Evolutionary conservation across 2,329 filamentous ascomycete genomes (phyloP).

Genomic region (Paracoccidioides lutzii): DNA sequence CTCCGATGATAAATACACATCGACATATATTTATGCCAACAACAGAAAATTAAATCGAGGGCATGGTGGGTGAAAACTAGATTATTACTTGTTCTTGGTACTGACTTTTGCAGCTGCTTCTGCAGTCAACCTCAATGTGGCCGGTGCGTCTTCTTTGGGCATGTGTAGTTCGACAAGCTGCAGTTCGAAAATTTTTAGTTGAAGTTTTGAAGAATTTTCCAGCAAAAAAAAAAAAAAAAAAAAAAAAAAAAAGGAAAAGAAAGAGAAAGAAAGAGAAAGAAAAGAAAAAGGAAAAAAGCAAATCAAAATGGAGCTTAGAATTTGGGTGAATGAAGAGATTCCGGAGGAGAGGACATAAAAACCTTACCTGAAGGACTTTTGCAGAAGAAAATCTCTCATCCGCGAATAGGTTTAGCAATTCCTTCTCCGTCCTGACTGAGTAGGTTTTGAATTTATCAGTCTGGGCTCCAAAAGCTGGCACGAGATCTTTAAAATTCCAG

Average conservation of each 20-base stretch:
- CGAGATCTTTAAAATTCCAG: slow-evolving; percentile 60
- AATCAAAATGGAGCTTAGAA: too few relatives aligned
- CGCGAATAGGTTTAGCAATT: slow-evolving; percentile 50
- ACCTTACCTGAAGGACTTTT: slow-evolving; percentile 26
- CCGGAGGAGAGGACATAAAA: background rate
- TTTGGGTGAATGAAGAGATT: background rate
- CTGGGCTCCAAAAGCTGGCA: slow-evolving; percentile 51
- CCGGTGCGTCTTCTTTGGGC: slow-evolving; percentile 61
- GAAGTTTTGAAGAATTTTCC: background rate
- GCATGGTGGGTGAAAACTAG: background rate
- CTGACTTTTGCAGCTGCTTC: slow-evolving; percentile 56
- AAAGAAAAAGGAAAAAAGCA: too few relatives aligned
- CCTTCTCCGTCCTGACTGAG: slow-evolving; percentile 51
- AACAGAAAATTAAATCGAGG: background rate
- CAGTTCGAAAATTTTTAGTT: too few relatives aligned
- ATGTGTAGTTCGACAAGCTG: slow-evolving; percentile 72
- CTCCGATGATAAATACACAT: too few relatives aligned
- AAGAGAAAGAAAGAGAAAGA: background rate
- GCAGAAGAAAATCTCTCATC: slow-evolving; percentile 49
- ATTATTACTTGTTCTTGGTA: slow-evolving; percentile 18
- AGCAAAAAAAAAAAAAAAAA: background rate
- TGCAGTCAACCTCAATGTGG: slow-evolving; percentile 53
- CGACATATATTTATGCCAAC: too few relatives aligned
- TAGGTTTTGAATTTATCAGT: slow-evolving; percentile 47
- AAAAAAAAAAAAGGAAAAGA: too few relatives aligned